Percentiles rank a stretch among this genome's conserved stretches.
phyloP scores from a whole-genome alignment of 768 basidiomycete genomes.

The Hericium erinaceus region DNA sequence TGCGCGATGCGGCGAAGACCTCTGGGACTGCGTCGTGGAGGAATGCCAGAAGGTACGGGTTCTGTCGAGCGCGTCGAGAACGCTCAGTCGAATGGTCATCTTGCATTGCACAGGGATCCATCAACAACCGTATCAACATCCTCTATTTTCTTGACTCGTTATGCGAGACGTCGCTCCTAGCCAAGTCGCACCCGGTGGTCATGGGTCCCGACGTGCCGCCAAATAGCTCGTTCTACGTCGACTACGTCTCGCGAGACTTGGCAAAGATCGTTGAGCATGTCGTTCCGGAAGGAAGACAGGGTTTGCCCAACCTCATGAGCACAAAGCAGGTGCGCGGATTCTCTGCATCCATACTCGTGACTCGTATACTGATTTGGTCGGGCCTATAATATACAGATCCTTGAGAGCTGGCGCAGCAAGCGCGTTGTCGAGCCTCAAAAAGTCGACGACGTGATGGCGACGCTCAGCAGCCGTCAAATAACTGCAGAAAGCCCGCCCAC shows the following conservation, averaged over 20 bases:
- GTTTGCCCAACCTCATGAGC: constrained; percentile 79
- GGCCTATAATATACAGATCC: constrained; percentile 41
- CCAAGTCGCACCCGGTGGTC: constrained; percentile 45
- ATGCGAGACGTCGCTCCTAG: constrained; percentile 67
- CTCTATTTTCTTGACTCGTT: constrained; percentile 86
- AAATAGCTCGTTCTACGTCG: constrained; percentile 55
- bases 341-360: neutral
- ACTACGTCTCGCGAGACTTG: constrained; percentile 72
- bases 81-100: neutral
- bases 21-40: constrained; percentile 91
- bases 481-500: constrained; percentile 14
- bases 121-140: constrained; percentile 90
- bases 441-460: constrained; percentile 58
- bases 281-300: constrained; percentile 84
- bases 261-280: constrained; percentile 70
- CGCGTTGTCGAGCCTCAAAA: constrained; percentile 73
- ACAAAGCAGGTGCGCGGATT: constrained; percentile 61
- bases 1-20: constrained; percentile 76
- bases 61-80: neutral
- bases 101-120: constrained; percentile 39
- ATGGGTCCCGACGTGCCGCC: constrained; percentile 28
- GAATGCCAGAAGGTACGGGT: constrained; percentile 73
- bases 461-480: constrained; percentile 40
- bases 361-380: neutral
- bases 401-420: constrained; percentile 87